Evolutionary conservation across 2,329 filamentous ascomycete genomes (phyloP).

Genomic region (Phaeophleospora eucalypticola): DNA sequence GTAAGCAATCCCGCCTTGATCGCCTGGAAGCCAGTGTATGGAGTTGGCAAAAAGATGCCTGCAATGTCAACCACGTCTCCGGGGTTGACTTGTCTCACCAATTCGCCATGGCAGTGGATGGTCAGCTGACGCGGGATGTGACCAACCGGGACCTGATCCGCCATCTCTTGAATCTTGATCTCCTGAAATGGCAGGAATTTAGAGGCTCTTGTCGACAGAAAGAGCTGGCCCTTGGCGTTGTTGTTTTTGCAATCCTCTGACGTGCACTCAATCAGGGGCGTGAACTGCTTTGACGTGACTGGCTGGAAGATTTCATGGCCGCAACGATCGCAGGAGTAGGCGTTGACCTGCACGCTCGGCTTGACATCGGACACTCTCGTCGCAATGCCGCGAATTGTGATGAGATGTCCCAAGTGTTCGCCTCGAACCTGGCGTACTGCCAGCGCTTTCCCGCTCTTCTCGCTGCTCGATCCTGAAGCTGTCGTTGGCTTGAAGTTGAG

Average conservation of each 20-base stretch:
- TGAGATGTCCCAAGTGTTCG: conserved; percentile 87
- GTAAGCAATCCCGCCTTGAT: conserved; percentile 95
- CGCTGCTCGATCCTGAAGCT: conserved; percentile 62
- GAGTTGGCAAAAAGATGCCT: conserved; percentile 93
- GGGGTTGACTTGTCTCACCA: conserved; percentile 83
- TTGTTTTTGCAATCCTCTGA: conserved; percentile 87
- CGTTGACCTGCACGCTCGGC: conserved; percentile 93
- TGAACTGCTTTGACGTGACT: conserved; percentile 83
- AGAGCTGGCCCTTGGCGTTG: conserved; percentile 87
- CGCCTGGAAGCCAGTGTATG: conserved; percentile 98
- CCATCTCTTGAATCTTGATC: conserved; percentile 97
- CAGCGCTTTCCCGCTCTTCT: conserved; percentile 58
- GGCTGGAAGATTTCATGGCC: conserved; percentile 98
- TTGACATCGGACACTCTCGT: conserved; percentile 97
- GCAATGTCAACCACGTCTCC: conserved; percentile 92
- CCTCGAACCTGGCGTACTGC: conserved; percentile 92
- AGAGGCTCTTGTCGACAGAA: conserved; percentile 89
- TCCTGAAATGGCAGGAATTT: conserved; percentile 98
- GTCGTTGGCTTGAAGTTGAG: conserved; percentile 92
- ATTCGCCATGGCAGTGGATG: conserved; percentile 79
- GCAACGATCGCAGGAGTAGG: conserved; percentile 94
- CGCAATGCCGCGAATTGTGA: conserved; percentile 89
- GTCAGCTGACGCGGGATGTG: conserved; percentile 93
- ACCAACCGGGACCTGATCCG: conserved; percentile 97
- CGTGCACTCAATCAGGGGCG: conserved; percentile 79